A percentile compares a stretch with the other conserved stretches of the same genome.
These are phyloP conservation scores for Xylaria hypoxylon DNA, from an alignment of 2,329 filamentous ascomycete species.

Conservation along the genomic window DNA sequence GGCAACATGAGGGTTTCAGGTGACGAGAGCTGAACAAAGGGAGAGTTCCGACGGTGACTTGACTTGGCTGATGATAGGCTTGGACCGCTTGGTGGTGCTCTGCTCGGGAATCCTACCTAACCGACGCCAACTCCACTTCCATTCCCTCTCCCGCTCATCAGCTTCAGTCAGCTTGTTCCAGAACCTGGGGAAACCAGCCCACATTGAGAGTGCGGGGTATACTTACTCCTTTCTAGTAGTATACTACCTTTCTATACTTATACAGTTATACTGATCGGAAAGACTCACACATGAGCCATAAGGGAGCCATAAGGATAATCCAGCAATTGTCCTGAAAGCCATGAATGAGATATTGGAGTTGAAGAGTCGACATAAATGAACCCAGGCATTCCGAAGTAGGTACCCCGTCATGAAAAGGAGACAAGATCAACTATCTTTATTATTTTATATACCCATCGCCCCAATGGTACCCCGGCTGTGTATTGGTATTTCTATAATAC, in stretches of 20 bases:
- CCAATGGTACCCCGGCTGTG: no score
- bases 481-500: no score
- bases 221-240: constrained; percentile 9
- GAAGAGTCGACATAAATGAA: background rate
- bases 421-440: background rate
- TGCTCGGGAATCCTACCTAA: constrained; percentile 31
- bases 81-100: constrained; percentile 33
- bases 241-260: background rate
- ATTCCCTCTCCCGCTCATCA: constrained; percentile 34
- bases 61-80: constrained; percentile 35
- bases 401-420: background rate
- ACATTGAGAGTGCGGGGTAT: constrained; percentile 37
- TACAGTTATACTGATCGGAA: no score
- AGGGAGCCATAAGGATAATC: no score
- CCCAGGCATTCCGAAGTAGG: background rate
- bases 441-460: no score
- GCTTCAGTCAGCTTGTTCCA: constrained; percentile 38
- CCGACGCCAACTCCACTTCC: constrained; percentile 40
- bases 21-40: constrained; percentile 32
- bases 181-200: constrained; percentile 38
- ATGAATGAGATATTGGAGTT: background rate
- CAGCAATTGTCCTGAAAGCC: background rate
- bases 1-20: constrained; percentile 35
- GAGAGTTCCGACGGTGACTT: constrained; percentile 16
- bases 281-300: no score